Base-by-base conservation (phyloP, 139 green algal species). In the Closterium sp. region DNA sequence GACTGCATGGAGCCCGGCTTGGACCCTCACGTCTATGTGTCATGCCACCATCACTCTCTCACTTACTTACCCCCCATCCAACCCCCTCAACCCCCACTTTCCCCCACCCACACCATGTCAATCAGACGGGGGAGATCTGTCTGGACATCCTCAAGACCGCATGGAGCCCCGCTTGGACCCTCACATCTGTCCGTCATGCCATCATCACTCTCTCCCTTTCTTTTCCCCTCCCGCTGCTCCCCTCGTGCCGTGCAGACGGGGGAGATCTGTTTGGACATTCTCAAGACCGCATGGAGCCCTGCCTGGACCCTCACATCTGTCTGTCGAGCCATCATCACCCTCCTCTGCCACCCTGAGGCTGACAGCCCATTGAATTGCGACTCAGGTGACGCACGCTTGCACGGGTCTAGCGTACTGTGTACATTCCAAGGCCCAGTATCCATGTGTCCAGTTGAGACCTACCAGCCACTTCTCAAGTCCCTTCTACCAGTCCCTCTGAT, bases 251-350 rank as follows among this genome's bases (percentile, higher is more conserved):
- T 50, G 38, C 96, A 99, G 97, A 99, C 97, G 0, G 97, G 98
- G 1, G 97, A 99, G 91, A 98, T 99, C 84, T 99, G 98, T 95
- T 94, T 99, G 30, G 98, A 99, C 94, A 99, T 99, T 88, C 85
- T 99, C 22, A 99, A 99, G 93, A 97, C 90, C 9, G 97, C 97
- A 0, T 99, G 98, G 98, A 98, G 96, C 91, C 98, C 98, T 4
- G 98, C 98, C 0, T 99, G 98, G 98, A 99, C 98, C 10, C 94
- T 99, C 79, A 96, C 97, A 87, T 97, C 95, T 9, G 96, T 98
- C 28, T 99, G 97, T 93, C 97, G 98, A 86, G 98, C 97, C 22
- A 96, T 99, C 0, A 89, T 98, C 87, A 97, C 97, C 13, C 96
- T 99, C 17, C 96, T 99, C 93, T 96, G 94, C 13, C 97, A 97